Percentiles rank a stretch among this genome's conserved stretches.
Evolutionary conservation across 768 basidiomycete species (phyloP).

Genomic region (Rhizopogon sp.): DNA sequence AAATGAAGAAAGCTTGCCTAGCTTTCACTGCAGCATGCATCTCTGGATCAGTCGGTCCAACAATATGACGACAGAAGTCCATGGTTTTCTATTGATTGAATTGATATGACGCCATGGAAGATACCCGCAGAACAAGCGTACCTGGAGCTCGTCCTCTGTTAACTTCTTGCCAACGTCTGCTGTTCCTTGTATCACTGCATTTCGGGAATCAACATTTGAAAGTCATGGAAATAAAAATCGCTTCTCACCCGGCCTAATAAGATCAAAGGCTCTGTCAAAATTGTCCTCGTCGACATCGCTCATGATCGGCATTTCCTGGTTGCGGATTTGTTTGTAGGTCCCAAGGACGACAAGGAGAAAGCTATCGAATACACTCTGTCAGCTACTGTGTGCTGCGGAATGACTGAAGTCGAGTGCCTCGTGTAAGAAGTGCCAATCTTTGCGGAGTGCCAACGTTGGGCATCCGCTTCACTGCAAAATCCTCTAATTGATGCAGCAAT

Average conservation of each 20-base stretch:
- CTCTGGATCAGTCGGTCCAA: conserved; percentile 12
- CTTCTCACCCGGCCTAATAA: conserved; percentile 51
- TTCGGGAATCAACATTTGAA: background rate
- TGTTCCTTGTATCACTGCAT: conserved; percentile 12
- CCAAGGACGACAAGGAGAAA: conserved; percentile 39
- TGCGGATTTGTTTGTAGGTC: conserved; percentile 68
- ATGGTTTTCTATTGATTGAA: conserved; percentile 10
- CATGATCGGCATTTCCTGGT: conserved; percentile 49
- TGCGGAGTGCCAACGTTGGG: too few species aligned
- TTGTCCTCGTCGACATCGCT: conserved; percentile 63
- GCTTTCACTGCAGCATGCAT: conserved; percentile 3
- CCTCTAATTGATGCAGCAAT: too few species aligned
- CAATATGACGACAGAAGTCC: conserved; percentile 9
- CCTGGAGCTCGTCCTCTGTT: conserved; percentile 7
- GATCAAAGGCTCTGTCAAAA: conserved; percentile 62
- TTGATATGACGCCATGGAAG: background rate
- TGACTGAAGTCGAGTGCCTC: conserved; percentile 29
- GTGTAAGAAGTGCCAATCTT: too few species aligned
- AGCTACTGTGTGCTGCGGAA: conserved; percentile 37
- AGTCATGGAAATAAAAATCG: background rate
- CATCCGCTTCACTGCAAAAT: too few species aligned
- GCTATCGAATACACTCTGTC: background rate
- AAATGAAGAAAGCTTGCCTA: background rate
- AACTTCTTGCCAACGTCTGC: conserved; percentile 11
- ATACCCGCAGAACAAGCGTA: background rate